phyloP scores from a whole-genome alignment of 176 grass and related monocot species.

The Carex littledalei region DNA sequence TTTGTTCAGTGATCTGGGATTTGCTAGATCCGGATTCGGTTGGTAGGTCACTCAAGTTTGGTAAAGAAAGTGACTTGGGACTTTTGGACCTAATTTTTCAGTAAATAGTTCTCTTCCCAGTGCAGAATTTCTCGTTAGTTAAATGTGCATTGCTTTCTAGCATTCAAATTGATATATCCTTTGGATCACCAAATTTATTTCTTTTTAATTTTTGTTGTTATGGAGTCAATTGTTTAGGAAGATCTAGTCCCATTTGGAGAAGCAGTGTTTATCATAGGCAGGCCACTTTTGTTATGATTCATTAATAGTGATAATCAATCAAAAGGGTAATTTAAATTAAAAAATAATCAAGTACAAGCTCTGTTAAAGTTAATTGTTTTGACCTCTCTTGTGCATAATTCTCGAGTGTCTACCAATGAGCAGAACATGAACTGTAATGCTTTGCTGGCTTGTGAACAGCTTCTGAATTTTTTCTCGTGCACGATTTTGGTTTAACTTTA shows the following conservation, averaged over 20 bases:
- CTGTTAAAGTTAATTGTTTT: neutral
- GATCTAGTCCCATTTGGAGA: neutral
- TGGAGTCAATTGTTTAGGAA: neutral
- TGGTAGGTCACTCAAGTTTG: neutral
- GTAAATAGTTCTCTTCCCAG: neutral
- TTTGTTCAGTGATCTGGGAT: neutral
- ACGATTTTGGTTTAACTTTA: slow-evolving; percentile 28
- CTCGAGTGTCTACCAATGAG: neutral
- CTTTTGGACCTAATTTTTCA: neutral
- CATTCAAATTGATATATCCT: neutral
- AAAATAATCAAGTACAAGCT: neutral
- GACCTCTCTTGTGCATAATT: neutral
- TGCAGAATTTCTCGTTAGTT: neutral
- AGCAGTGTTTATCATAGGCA: neutral
- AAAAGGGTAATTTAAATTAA: neutral
- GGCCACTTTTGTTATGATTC: neutral
- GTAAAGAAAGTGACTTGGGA: neutral
- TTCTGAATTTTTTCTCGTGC: neutral
- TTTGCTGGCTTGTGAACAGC: neutral
- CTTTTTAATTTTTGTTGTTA: neutral
- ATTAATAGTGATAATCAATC: neutral
- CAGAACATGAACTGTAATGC: neutral
- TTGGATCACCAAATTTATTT: neutral
- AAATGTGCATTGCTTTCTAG: neutral
- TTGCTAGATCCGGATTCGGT: slow-evolving; percentile 7